Evolutionary conservation across 176 grass and related monocot genomes (phyloP).

Genomic region (Triticum urartu): DNA sequence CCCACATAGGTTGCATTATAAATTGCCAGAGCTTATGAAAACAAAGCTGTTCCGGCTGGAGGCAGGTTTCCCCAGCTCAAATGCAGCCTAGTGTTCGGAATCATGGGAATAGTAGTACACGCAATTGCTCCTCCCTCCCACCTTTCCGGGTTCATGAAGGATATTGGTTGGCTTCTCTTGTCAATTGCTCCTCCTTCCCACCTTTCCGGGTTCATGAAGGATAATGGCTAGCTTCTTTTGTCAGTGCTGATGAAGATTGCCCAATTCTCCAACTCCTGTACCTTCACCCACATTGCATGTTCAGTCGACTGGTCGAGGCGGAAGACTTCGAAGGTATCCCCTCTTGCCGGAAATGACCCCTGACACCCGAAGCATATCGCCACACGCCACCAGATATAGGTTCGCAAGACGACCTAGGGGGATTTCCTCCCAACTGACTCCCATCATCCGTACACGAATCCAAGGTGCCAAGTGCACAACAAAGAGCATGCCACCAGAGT

Average conservation of each 20-base stretch:
- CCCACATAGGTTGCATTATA: too few species aligned
- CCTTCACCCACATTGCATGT: background rate
- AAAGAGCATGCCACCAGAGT: background rate
- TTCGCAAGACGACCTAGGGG: background rate
- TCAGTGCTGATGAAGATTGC: background rate
- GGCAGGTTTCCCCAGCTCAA: too few species aligned
- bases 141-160: background rate
- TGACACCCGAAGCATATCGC: background rate
- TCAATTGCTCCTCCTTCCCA: background rate
- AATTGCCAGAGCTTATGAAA: too few species aligned
- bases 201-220: background rate
- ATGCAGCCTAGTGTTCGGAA: too few species aligned
- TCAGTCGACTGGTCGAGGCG: background rate
- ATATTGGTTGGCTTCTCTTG: background rate
- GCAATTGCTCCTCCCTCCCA: background rate
- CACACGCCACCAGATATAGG: background rate
- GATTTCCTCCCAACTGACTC: background rate
- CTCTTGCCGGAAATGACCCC: background rate
- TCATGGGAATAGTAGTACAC: too few species aligned
- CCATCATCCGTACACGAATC: background rate
- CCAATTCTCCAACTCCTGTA: background rate
- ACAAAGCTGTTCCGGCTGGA: too few species aligned
- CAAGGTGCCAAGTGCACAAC: background rate
- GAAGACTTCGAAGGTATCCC: conserved; percentile 10
- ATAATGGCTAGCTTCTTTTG: background rate